phyloP scores from a whole-genome alignment of 2,329 filamentous ascomycete species.

The Xylaria sp. region DNA sequence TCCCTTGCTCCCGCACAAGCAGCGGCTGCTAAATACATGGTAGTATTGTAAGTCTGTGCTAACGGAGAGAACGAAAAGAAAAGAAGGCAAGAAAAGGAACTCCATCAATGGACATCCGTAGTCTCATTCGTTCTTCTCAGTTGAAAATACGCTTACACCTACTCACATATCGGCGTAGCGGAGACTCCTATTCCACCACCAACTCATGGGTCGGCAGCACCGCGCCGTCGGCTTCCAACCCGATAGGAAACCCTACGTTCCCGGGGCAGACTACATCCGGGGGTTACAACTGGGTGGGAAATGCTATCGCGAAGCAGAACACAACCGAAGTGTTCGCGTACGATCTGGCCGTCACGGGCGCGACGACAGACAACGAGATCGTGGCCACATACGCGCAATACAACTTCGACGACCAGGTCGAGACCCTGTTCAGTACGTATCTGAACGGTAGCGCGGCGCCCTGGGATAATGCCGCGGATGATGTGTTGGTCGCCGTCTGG shows the following conservation, averaged over 20 bases:
- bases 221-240: conserved; percentile 61
- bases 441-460: conserved; percentile 29
- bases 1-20: conserved; percentile 23
- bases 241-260: conserved; percentile 65
- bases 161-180: conserved; percentile 48
- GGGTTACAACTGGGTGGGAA: conserved; percentile 56
- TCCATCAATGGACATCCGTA: not conserved
- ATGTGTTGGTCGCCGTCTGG: conserved; percentile 46
- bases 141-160: not conserved
- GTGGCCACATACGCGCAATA: conserved; percentile 48
- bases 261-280: conserved; percentile 54
- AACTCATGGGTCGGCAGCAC: conserved; percentile 59
- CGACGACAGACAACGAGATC: conserved; percentile 56
- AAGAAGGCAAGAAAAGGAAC: not conserved
- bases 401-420: conserved; percentile 46
- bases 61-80: not conserved
- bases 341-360: conserved; percentile 58
- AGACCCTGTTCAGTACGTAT: conserved; percentile 39
- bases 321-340: conserved; percentile 53
- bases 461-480: conserved; percentile 36
- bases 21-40: conserved; percentile 31
- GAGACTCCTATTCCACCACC: conserved; percentile 67
- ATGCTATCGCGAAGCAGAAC: conserved; percentile 53
- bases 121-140: not conserved
- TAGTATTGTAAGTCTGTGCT: conserved; percentile 36